Evolutionary conservation across 2,329 filamentous ascomycete species (phyloP).

Genomic region (Teratosphaeria nubilosa): DNA sequence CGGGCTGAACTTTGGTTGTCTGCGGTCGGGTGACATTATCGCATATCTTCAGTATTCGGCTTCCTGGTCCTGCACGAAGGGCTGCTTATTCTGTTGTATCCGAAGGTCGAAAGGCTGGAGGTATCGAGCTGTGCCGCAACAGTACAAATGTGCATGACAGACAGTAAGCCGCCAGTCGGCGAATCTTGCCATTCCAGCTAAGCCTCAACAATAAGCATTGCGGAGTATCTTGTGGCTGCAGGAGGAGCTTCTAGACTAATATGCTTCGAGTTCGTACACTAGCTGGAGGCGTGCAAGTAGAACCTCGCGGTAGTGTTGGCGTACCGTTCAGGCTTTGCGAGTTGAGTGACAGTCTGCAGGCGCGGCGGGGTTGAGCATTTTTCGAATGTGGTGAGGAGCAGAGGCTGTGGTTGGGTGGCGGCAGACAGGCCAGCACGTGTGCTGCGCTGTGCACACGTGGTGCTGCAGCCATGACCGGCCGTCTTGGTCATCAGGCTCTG

Average conservation of each 20-base stretch:
- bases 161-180: not conserved
- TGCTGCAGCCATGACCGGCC: not conserved
- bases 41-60: not conserved
- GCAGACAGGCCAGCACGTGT: no score
- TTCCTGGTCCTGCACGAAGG: not conserved
- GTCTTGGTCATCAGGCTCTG: not conserved
- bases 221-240: not conserved
- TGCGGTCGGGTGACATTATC: not conserved
- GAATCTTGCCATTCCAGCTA: not conserved
- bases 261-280: not conserved
- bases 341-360: not conserved
- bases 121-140: not conserved
- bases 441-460: no score
- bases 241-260: not conserved
- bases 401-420: no score
- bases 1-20: not conserved
- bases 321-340: not conserved
- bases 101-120: not conserved
- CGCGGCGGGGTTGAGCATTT: not conserved
- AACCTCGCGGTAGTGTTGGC: no score
- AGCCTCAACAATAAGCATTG: not conserved
- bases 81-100: not conserved
- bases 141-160: not conserved
- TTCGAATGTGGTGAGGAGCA: not conserved
- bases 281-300: not conserved